Conservation (phyloP, 208 protist genomes). For the Tritrichomonas musculus region DNA sequence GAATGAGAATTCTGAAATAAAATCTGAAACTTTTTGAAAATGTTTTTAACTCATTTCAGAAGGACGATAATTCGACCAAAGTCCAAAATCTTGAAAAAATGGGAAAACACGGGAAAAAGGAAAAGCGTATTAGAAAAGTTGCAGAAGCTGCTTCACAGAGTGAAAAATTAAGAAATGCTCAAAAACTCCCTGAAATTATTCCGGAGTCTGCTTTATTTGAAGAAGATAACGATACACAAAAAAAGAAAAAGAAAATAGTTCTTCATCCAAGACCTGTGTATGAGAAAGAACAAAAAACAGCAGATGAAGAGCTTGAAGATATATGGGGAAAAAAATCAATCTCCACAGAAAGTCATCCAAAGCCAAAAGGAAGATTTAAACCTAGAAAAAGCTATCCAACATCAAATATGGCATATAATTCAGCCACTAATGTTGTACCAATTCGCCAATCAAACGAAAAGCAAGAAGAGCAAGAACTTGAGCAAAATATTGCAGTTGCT, state of each 20-base stretch:
- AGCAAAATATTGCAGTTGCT: too few relatives aligned
- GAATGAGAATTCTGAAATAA: too few relatives aligned
- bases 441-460: background rate
- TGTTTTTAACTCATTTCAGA: too few relatives aligned
- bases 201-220: background rate
- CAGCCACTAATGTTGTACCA: background rate
- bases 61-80: too few relatives aligned
- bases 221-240: background rate
- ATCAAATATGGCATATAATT: background rate
- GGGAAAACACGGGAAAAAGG: background rate
- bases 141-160: background rate
- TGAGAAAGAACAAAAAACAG: background rate
- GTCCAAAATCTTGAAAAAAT: too few relatives aligned
- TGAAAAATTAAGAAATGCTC: background rate
- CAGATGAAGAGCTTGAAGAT: background rate
- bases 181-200: conserved; percentile 4
- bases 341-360: background rate
- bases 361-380: background rate
- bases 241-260: background rate
- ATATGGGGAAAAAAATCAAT: background rate
- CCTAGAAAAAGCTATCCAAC: background rate
- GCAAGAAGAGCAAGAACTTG: background rate
- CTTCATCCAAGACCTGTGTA: background rate
- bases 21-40: too few relatives aligned
- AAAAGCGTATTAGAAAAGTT: background rate